A percentile compares a stretch with the other conserved stretches of the same genome.
These are phyloP conservation scores for Pulicaria dysenterica DNA, from an alignment of 129 eudicot genomes.

Conservation along the genomic window DNA sequence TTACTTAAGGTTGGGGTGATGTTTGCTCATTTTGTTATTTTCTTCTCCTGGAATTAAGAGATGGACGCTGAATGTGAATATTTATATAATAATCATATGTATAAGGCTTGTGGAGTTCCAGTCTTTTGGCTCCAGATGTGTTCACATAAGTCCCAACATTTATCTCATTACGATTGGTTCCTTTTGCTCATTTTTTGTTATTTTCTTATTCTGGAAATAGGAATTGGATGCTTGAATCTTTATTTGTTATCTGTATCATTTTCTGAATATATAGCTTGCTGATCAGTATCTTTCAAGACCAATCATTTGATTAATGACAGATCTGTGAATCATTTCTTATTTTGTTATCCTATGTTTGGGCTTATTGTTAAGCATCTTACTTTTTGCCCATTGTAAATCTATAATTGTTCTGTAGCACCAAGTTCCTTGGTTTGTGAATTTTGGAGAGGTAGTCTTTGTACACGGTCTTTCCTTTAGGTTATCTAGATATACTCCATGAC, in stretches of 20 bases:
- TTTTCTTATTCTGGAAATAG: conserved; percentile 18
- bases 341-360: not conserved
- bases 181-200: not conserved
- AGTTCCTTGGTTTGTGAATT: not conserved
- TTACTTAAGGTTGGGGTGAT: too few relatives aligned
- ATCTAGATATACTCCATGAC: not conserved
- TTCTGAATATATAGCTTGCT: not conserved
- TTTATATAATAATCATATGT: not conserved
- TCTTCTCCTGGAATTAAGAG: too few relatives aligned
- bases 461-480: not conserved
- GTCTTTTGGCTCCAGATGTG: conserved; percentile 2
- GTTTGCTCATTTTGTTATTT: too few relatives aligned
- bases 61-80: not conserved
- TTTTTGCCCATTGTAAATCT: not conserved
- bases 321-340: conserved; percentile 15
- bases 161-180: not conserved
- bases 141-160: not conserved
- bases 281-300: not conserved
- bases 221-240: conserved; percentile 25
- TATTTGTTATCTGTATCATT: not conserved
- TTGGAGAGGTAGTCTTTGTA: not conserved
- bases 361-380: not conserved
- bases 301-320: conserved; percentile 1
- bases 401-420: not conserved
- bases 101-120: not conserved